Evolutionary conservation across 352 stramenopile genomes (phyloP).

Genomic region (Globisporangium alternatum): DNA sequence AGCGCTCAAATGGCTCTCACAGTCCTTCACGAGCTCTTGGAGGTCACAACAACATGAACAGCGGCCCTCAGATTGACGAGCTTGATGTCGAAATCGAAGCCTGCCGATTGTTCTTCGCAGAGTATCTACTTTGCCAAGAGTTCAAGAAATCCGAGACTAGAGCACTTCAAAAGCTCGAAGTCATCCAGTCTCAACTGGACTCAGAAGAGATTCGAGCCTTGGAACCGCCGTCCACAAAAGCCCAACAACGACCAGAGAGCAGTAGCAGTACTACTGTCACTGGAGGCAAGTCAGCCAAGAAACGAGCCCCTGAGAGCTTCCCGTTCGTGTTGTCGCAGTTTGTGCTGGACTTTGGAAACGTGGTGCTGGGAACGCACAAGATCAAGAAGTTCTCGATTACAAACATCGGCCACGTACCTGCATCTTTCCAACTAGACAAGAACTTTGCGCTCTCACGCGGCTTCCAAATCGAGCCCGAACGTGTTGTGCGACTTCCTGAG

Average conservation of each 20-base stretch:
- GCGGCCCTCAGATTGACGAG: conserved; percentile 39
- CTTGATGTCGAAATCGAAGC: conserved; percentile 83
- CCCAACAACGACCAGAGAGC: conserved; percentile 9
- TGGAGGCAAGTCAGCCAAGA: conserved; percentile 23
- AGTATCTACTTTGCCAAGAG: conserved; percentile 69
- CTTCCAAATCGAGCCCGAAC: conserved; percentile 92
- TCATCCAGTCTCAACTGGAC: background rate
- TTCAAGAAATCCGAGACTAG: conserved; percentile 23
- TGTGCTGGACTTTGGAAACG: conserved; percentile 93
- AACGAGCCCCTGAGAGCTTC: conserved; percentile 31
- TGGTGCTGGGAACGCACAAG: conserved; percentile 89
- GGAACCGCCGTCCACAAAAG: background rate
- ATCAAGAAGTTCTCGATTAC: conserved; percentile 92
- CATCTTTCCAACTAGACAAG: conserved; percentile 92
- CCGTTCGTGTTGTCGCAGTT: conserved; percentile 89
- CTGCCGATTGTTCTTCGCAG: conserved; percentile 84
- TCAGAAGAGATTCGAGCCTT: conserved; percentile 2
- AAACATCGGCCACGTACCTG: conserved; percentile 85
- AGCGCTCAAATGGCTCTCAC: conserved; percentile 18
- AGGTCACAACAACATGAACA: conserved; percentile 14
- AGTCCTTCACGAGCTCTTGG: conserved; percentile 21
- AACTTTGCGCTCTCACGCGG: conserved; percentile 81
- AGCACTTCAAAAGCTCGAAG: background rate
- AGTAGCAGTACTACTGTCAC: background rate
- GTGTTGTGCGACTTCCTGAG: conserved; percentile 91